A percentile compares a stretch with the other conserved stretches of the same genome.
phyloP scores from a whole-genome alignment of 345 rosid species.

The Syzygium jambos region DNA sequence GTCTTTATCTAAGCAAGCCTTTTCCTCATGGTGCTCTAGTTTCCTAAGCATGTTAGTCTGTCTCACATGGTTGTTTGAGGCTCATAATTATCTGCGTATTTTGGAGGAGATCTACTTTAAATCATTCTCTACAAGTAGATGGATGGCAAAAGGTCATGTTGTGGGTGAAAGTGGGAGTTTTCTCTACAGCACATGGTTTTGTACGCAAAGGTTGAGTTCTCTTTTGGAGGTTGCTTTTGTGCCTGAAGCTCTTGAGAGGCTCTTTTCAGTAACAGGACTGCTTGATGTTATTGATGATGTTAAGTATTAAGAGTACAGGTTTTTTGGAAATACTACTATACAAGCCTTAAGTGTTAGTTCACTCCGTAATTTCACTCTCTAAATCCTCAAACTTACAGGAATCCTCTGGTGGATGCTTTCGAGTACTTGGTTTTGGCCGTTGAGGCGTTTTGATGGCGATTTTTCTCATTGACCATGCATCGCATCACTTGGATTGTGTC shows the following conservation, averaged over 20 bases:
- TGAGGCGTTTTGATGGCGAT: no score
- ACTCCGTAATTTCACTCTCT: background rate
- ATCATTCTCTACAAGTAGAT: background rate
- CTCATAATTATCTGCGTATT: background rate
- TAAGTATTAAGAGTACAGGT: background rate
- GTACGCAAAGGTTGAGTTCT: background rate
- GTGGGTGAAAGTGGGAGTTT: background rate
- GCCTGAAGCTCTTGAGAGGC: background rate
- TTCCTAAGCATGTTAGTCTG: background rate
- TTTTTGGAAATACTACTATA: background rate
- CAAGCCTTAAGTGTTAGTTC: background rate
- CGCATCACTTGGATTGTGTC: no score
- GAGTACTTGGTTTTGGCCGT: no score
- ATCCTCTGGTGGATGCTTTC: no score
- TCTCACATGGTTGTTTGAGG: background rate
- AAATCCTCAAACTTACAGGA: no score
- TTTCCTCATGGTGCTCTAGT: background rate
- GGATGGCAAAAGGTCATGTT: background rate
- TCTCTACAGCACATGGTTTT: background rate
- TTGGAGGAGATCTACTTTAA: background rate
- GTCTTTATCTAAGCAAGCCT: background rate
- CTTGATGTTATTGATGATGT: background rate
- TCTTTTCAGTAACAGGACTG: background rate
- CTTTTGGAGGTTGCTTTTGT: background rate
- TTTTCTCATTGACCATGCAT: no score